Conservation (phyloP, 306 rosid species). For the Cicer chorassanicum region DNA sequence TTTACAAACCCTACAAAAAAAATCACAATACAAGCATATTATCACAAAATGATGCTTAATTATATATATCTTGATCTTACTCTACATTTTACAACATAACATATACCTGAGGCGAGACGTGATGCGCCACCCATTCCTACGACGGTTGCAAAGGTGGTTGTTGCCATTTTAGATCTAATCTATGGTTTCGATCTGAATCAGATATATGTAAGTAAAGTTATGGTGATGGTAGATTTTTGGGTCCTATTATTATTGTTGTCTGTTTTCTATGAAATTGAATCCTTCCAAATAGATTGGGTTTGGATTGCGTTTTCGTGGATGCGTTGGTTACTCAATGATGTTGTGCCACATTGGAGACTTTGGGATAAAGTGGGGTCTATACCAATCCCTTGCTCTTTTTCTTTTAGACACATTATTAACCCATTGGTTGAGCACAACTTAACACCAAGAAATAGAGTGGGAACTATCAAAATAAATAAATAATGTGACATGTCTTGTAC, state of each 20-base stretch:
- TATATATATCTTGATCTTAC: background rate
- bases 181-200: conserved; percentile 7
- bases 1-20: conserved; percentile 64
- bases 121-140: conserved; percentile 60
- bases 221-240: conserved; percentile 21
- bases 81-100: background rate
- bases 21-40: background rate
- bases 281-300: conserved; percentile 38
- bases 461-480: too few species aligned
- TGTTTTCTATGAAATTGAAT: conserved; percentile 15
- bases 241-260: conserved; percentile 1
- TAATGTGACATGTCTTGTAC: too few species aligned
- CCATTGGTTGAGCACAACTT: too few species aligned
- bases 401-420: too few species aligned
- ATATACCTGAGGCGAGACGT: conserved; percentile 51
- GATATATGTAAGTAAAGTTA: conserved; percentile 7
- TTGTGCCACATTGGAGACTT: conserved; percentile 58
- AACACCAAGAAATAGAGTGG: too few species aligned
- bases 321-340: conserved; percentile 55
- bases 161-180: conserved; percentile 54
- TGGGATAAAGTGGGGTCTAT: conserved; percentile 72
- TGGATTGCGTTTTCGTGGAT: conserved; percentile 58
- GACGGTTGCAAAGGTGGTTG: conserved; percentile 69
- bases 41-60: background rate
- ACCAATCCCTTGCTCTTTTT: conserved; percentile 7